phyloP scores from a whole-genome alignment of 2,329 filamentous ascomycete genomes.

The Colletotrichum plurivorum region DNA sequence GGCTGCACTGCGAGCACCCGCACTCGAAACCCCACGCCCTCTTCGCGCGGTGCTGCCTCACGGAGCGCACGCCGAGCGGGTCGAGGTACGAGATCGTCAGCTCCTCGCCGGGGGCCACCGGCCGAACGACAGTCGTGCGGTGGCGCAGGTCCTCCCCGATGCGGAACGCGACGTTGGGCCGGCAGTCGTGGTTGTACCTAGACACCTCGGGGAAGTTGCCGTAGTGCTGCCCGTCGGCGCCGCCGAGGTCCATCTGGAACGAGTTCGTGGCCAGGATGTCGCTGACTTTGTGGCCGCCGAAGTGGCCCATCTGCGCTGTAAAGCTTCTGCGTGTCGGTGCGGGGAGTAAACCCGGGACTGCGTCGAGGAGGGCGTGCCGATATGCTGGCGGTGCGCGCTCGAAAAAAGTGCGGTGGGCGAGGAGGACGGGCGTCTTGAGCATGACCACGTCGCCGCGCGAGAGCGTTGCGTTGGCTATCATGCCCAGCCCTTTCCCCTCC shows the following conservation, averaged over 20 bases:
- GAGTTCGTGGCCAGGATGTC: conserved; percentile 41
- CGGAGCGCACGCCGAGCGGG: conserved; percentile 43
- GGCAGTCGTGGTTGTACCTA: conserved; percentile 62
- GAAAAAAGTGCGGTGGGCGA: conserved; percentile 40
- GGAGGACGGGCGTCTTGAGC: conserved; percentile 35
- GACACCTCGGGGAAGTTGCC: conserved; percentile 44
- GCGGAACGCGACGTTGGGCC: conserved; percentile 60
- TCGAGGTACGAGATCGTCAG: conserved; percentile 61
- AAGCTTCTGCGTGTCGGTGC: conserved; percentile 33
- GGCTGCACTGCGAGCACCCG: conserved; percentile 54
- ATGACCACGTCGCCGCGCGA: conserved; percentile 41
- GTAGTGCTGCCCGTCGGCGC: conserved; percentile 38
- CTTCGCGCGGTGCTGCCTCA: conserved; percentile 48
- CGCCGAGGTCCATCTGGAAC: conserved; percentile 42
- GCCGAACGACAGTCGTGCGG: conserved; percentile 53
- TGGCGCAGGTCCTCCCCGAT: conserved; percentile 55
- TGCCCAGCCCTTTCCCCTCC: conserved; percentile 44
- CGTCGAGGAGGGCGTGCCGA: conserved; percentile 24
- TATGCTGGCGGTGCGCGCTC: conserved; percentile 29
- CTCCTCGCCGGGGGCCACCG: conserved; percentile 58
- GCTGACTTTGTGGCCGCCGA: conserved; percentile 37
- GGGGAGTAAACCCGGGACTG: conserved; percentile 26
- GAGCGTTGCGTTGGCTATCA: conserved; percentile 45
- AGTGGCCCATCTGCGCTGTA: conserved; percentile 37
- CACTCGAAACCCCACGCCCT: conserved; percentile 58